Percentiles rank a stretch among this genome's conserved stretches.
phyloP scores from a whole-genome alignment of 1,139 yeast species.

The Geotrichum armillariae region DNA sequence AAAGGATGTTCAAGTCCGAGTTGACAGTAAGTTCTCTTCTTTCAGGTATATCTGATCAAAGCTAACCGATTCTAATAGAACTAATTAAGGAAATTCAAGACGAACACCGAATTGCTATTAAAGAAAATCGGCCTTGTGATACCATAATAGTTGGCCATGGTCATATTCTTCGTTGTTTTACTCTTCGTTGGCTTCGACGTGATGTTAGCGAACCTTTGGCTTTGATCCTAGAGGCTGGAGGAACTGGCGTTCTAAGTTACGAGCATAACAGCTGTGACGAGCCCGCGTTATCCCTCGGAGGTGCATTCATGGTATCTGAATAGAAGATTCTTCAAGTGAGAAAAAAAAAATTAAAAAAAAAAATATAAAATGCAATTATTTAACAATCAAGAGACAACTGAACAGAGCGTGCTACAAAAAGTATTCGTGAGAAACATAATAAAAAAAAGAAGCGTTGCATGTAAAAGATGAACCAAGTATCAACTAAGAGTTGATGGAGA shows the following conservation, averaged over 20 bases:
- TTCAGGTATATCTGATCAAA: background rate
- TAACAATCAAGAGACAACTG: background rate
- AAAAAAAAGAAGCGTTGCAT: background rate
- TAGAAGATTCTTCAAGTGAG: background rate
- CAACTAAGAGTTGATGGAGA: background rate
- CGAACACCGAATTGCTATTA: constrained; percentile 62
- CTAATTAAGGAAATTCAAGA: constrained; percentile 61
- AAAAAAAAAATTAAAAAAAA: background rate
- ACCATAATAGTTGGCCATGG: constrained; percentile 89
- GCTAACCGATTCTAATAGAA: constrained; percentile 2
- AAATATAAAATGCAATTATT: background rate
- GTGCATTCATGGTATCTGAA: constrained; percentile 49
- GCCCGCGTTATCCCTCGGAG: constrained; percentile 75
- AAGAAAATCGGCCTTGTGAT: constrained; percentile 59
- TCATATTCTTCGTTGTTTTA: constrained; percentile 84
- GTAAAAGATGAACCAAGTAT: background rate
- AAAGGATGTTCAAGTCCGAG: constrained; percentile 61
- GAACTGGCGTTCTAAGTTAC: constrained; percentile 87
- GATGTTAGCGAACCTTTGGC: constrained; percentile 63
- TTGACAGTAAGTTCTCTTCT: constrained; percentile 48
- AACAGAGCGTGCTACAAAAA: background rate
- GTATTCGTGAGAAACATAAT: no score
- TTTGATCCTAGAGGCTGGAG: constrained; percentile 89
- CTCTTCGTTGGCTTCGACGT: constrained; percentile 78
- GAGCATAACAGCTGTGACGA: constrained; percentile 82